A percentile compares a stretch with the other conserved stretches of the same genome.
phyloP scores from a whole-genome alignment of 2,329 filamentous ascomycete genomes.

The Blumeria graminis region DNA sequence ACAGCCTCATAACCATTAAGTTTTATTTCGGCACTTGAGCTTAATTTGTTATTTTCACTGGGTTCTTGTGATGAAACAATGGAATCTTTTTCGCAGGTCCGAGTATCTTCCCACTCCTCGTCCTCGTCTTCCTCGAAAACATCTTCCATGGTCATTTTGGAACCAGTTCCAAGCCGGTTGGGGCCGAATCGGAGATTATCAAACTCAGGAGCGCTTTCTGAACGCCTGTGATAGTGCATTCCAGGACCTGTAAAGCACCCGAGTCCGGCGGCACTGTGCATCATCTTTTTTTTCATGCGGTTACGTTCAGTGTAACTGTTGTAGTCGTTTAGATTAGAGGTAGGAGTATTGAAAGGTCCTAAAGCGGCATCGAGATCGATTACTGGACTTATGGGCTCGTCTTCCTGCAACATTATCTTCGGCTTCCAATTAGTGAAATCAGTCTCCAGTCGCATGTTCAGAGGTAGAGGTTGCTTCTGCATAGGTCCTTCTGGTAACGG shows the following conservation, averaged over 20 bases:
- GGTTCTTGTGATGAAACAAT: slow-evolving; percentile 14
- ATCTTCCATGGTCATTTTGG: slow-evolving; percentile 68
- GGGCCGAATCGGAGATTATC: slow-evolving; percentile 38
- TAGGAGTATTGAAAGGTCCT: slow-evolving; percentile 69
- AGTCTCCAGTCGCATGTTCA: slow-evolving; percentile 6
- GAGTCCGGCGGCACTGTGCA: slow-evolving; percentile 56
- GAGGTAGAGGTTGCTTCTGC: slow-evolving; percentile 3
- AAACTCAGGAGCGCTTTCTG: slow-evolving; percentile 64
- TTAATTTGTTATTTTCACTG: slow-evolving; percentile 16
- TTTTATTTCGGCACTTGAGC: slow-evolving; percentile 20
- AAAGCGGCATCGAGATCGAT: slow-evolving; percentile 89
- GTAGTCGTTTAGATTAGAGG: slow-evolving; percentile 30
- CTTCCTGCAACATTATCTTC: slow-evolving; percentile 17
- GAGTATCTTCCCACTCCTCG: slow-evolving; percentile 19
- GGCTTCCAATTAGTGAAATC: slow-evolving; percentile 18
- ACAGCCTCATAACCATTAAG: slow-evolving; percentile 35
- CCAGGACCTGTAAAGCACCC: slow-evolving; percentile 43
- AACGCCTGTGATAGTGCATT: slow-evolving; percentile 52
- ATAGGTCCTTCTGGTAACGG: neutral
- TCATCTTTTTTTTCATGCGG: slow-evolving; percentile 32
- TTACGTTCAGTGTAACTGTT: slow-evolving; percentile 42
- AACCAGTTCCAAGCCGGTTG: slow-evolving; percentile 37
- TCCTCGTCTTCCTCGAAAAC: slow-evolving; percentile 69
- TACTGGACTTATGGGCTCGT: slow-evolving; percentile 50
- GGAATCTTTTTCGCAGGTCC: slow-evolving; percentile 15